Percentiles rank a stretch among this genome's conserved stretches.
Conservation (phyloP, 169 alveolate species). For the Plasmodium yoelii region DNA sequence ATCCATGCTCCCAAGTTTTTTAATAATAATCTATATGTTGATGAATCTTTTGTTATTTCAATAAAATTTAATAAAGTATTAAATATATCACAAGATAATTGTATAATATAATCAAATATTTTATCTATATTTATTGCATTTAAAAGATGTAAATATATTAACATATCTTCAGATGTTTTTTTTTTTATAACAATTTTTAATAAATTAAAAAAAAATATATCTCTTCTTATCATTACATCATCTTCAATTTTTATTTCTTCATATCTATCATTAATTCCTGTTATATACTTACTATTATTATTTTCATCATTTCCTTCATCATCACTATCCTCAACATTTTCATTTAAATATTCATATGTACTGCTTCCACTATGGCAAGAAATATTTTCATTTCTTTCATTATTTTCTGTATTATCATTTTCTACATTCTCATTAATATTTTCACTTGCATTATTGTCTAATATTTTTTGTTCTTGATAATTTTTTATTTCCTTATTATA, state of each 20-base stretch:
- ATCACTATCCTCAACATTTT: conserved; percentile 7
- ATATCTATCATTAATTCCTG: conserved; percentile 77
- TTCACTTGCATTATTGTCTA: too few relatives aligned
- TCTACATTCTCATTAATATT: too few relatives aligned
- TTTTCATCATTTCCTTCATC: conserved; percentile 65
- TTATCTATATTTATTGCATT: conserved; percentile 79
- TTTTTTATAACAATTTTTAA: conserved; percentile 79
- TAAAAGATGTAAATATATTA: conserved; percentile 79
- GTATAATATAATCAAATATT: conserved; percentile 80
- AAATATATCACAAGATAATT: conserved; percentile 88
- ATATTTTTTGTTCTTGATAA: too few relatives aligned
- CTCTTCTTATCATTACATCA: conserved; percentile 79
- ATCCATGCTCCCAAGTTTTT: conserved; percentile 92
- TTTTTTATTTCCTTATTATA: too few relatives aligned
- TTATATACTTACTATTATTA: conserved; percentile 77
- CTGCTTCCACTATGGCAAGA: conserved; percentile 70
- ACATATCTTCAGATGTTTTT: conserved; percentile 81
- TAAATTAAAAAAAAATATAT: conserved; percentile 80
- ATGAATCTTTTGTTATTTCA: conserved; percentile 87
- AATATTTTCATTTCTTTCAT: conserved; percentile 56
- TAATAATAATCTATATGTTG: conserved; percentile 89
- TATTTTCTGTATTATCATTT: too few relatives aligned
- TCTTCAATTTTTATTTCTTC: conserved; percentile 79
- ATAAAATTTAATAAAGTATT: conserved; percentile 87
- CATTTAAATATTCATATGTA: conserved; percentile 9